Base-by-base conservation (phyloP, 2,329 filamentous ascomycete genomes). In the Ophiosphaerella herpotricha region DNA sequence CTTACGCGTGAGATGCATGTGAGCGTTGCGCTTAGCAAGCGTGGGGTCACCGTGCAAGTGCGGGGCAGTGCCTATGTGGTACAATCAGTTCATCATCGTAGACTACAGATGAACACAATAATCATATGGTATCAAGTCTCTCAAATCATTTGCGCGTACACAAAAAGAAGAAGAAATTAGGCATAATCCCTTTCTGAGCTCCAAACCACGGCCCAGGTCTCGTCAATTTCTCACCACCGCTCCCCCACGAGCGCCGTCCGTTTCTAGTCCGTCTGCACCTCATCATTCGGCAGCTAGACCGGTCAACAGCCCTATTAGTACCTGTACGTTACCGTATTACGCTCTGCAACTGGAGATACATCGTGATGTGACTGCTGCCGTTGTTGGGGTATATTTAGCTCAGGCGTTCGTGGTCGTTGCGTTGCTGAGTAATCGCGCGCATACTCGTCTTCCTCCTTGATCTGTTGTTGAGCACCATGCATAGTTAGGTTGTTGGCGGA, bases 401-500 rank as follows among this genome's bases (percentile, higher is more conserved):
- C 65, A 41, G 65, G 64, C 23, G 70, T 70, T 35, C 43, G 58
- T 43, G 62, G 60, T 45, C 60, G 58, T 51, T 50, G 50, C 37
- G 50, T 46, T 18, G 42, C 50, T n/a, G 57, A 43, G 24, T 63
- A 60, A 43, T 61, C 58, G 37, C 63, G 57, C 18, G 18, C 18
- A 21, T 21, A 21, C 39, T 67, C 57, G 16, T 66, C 63, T 42
- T 68, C 68, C 37, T 70, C 69, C 18, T 50, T 51, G 37, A 67
- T 57, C 7, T 50, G 36, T 14, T 53, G 43, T 37, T 58, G 60
- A n/a, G 60, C 72, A 7, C 77, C 77, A 46, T 78, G 77, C 77
- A 80, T 80, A 2, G 75, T 78, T 43, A 76, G 39, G 23, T 77
- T 72, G 48, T 76, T 72, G 4, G 62, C 69, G 24, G 75, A 72